Conservation (phyloP, 192 early-diverging fungal species). For the Coemansia sp. region DNA sequence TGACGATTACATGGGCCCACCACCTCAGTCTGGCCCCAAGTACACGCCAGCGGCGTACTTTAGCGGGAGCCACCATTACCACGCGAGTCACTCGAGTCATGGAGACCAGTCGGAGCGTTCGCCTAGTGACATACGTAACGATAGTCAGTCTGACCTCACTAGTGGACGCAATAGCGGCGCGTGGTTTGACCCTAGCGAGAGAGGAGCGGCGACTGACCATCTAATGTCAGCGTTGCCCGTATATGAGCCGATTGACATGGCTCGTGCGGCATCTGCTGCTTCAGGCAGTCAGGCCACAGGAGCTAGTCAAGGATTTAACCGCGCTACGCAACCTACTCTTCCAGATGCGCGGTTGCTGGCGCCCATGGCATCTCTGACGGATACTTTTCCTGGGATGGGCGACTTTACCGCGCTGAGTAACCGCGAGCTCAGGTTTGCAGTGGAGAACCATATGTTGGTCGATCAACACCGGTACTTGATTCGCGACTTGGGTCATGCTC, state of each 20-base stretch:
- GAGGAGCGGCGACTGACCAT: background rate
- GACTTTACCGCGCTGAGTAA: slow-evolving; percentile 32
- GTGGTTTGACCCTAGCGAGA: background rate
- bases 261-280: slow-evolving; percentile 7
- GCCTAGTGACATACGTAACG: background rate
- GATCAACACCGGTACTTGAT: slow-evolving; percentile 55
- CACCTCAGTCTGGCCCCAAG: background rate
- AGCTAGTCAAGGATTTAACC: slow-evolving; percentile 7
- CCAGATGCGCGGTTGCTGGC: slow-evolving; percentile 50
- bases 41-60: slow-evolving; percentile 6
- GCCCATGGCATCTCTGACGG: slow-evolving; percentile 54
- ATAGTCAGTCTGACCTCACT: background rate
- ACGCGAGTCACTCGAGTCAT: background rate
- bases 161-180: background rate
- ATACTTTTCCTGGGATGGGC: slow-evolving; percentile 16
- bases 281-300: background rate
- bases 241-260: slow-evolving; percentile 52
- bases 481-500: slow-evolving; percentile 50
- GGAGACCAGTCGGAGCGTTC: background rate
- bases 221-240: slow-evolving; percentile 41
- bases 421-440: slow-evolving; percentile 49
- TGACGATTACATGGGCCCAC: slow-evolving; percentile 3
- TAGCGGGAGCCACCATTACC: background rate
- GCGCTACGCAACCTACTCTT: slow-evolving; percentile 34
- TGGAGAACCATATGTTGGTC: slow-evolving; percentile 56